Conservation (phyloP, 2,329 filamentous ascomycete genomes). For the Stagonosporopsis chrysanthemi region DNA sequence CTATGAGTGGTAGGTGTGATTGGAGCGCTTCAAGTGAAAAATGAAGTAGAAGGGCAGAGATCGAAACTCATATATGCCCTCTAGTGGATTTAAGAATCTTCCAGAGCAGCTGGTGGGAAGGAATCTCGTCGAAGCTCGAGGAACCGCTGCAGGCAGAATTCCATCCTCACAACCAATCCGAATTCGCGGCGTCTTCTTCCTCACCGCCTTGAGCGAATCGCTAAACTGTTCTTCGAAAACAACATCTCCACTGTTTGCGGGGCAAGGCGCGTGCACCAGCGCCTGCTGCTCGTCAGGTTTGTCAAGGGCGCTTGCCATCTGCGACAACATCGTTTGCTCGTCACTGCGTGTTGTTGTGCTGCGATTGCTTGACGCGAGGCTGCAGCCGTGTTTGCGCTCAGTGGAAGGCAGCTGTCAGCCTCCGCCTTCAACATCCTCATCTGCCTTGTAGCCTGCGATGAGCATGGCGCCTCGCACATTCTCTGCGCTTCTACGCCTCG, state of each 20-base stretch:
- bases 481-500: constrained; percentile 12
- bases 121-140: neutral
- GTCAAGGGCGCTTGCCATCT: neutral
- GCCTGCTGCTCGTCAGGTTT: neutral
- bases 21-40: constrained; percentile 38
- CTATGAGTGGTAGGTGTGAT: constrained; percentile 23
- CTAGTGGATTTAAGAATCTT: constrained; percentile 48
- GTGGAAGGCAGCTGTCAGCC: constrained; percentile 13
- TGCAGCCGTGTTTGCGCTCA: constrained; percentile 3
- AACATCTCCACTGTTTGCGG: constrained; percentile 16
- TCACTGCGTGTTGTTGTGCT: neutral
- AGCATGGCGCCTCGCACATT: constrained; percentile 2
- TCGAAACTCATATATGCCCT: constrained; percentile 42
- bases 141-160: constrained; percentile 39
- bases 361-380: constrained; percentile 2
- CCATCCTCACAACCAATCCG: constrained; percentile 34
- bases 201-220: constrained; percentile 34
- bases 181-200: neutral
- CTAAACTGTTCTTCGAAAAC: constrained; percentile 9
- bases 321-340: neutral
- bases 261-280: constrained; percentile 11
- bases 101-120: constrained; percentile 29
- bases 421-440: constrained; percentile 13
- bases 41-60: constrained; percentile 32
- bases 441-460: constrained; percentile 21